Evolutionary conservation across 495 filamentous ascomycete genomes (phyloP).

Genomic region (Podospora pseudopauciseta): DNA sequence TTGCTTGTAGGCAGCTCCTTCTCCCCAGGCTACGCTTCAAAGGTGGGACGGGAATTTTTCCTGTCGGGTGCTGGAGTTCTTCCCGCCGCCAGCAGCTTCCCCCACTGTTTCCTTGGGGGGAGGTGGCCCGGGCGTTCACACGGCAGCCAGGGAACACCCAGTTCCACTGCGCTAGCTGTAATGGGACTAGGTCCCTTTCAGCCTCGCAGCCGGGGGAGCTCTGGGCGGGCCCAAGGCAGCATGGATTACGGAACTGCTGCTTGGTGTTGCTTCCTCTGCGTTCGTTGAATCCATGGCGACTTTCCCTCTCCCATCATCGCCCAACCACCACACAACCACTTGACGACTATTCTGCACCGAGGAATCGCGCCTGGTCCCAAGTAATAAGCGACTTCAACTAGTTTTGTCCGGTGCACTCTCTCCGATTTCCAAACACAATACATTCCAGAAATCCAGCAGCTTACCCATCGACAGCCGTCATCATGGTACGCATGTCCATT

Average conservation of each 20-base stretch:
- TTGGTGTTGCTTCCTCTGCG: constrained; percentile 18
- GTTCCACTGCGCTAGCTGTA: constrained; percentile 16
- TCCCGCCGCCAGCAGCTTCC: constrained; percentile 17
- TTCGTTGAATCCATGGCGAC: constrained; percentile 13
- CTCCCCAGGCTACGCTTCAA: constrained; percentile 20
- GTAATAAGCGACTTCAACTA: background rate
- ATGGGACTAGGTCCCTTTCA: constrained; percentile 25
- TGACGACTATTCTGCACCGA: background rate
- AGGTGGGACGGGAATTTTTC: constrained; percentile 33
- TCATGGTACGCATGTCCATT: constrained; percentile 25
- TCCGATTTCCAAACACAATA: background rate
- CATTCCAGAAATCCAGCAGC: background rate
- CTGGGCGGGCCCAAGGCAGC: constrained; percentile 33
- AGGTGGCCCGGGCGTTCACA: constrained; percentile 16
- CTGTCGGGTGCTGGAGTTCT: constrained; percentile 32
- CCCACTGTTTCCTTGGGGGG: background rate
- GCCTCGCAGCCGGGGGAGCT: constrained; percentile 26
- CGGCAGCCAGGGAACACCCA: background rate
- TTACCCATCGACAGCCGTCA: constrained; percentile 14
- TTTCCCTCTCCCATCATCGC: constrained; percentile 13
- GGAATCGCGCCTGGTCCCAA: background rate
- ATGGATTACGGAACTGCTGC: constrained; percentile 37
- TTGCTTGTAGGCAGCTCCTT: constrained; percentile 28
- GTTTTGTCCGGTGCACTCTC: constrained; percentile 1
- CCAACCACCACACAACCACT: constrained; percentile 21